These are phyloP conservation scores for Gymnopilus dilepis DNA, from an alignment of 768 basidiomycete genomes.

Conservation along the genomic window DNA sequence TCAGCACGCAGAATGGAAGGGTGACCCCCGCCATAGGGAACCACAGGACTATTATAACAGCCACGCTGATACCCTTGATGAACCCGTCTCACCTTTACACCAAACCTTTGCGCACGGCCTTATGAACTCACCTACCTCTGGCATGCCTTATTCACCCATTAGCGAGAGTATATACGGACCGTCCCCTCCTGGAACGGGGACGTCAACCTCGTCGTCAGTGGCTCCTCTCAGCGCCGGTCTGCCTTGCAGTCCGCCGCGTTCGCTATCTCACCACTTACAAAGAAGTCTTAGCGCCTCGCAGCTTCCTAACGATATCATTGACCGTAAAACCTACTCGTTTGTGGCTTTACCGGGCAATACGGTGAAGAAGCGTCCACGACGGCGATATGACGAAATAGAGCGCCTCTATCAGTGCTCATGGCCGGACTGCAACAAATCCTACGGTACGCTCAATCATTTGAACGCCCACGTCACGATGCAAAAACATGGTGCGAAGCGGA, in stretches of 20 bases:
- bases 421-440: conserved; percentile 79
- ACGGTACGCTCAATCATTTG: conserved; percentile 95
- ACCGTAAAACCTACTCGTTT: conserved; percentile 80
- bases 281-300: conserved; percentile 34
- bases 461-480: conserved; percentile 99
- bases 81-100: conserved; percentile 60
- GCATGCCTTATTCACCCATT: conserved; percentile 51
- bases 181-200: conserved; percentile 66
- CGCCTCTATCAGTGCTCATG: conserved; percentile 89
- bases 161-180: conserved; percentile 60
- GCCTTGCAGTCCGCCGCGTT: conserved; percentile 33
- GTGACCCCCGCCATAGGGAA: conserved; percentile 35
- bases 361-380: conserved; percentile 82
- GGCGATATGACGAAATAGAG: conserved; percentile 95
- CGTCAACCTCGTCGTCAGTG: conserved; percentile 58
- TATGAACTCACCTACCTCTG: conserved; percentile 37
- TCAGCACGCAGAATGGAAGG: conserved; percentile 44
- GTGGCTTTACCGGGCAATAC: conserved; percentile 82
- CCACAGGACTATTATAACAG: conserved; percentile 37
- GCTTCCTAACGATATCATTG: conserved; percentile 40
- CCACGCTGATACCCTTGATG: conserved; percentile 43
- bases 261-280: conserved; percentile 35
- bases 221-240: conserved; percentile 35
- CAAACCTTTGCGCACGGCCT: conserved; percentile 54
- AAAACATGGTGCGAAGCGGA: conserved; percentile 89